Evolutionary conservation across 805 yeast genomes (phyloP).

Genomic region (Millerozyma acaciae): DNA sequence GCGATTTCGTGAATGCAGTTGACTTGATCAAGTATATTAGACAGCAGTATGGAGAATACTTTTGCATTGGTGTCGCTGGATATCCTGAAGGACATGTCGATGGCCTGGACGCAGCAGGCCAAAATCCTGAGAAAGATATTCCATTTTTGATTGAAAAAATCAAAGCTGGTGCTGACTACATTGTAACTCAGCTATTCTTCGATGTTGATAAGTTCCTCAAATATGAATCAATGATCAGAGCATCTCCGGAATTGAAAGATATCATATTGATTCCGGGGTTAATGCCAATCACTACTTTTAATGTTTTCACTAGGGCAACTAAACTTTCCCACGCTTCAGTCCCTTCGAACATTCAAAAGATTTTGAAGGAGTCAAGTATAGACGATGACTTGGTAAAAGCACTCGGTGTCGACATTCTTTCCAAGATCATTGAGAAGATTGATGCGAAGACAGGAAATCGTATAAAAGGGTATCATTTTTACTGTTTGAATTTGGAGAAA

Average conservation of each 20-base stretch:
- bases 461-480: slow-evolving; percentile 85
- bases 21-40: slow-evolving; percentile 84
- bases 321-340: slow-evolving; percentile 82
- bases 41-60: slow-evolving; percentile 66
- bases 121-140: slow-evolving; percentile 64
- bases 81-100: slow-evolving; percentile 98
- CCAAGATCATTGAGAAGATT: slow-evolving; percentile 59
- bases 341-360: slow-evolving; percentile 51
- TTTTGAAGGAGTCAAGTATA: slow-evolving; percentile 54
- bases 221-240: slow-evolving; percentile 55
- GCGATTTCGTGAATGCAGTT: slow-evolving; percentile 71
- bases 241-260: slow-evolving; percentile 35
- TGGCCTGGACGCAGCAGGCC: slow-evolving; percentile 64
- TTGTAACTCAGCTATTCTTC: slow-evolving; percentile 87
- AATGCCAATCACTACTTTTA: slow-evolving; percentile 86
- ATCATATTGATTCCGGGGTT: slow-evolving; percentile 78
- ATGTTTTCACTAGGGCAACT: slow-evolving; percentile 82
- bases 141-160: slow-evolving; percentile 81
- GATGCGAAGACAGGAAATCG: slow-evolving; percentile 50
- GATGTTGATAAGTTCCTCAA: slow-evolving; percentile 73
- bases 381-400: slow-evolving; percentile 76
- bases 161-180: slow-evolving; percentile 91
- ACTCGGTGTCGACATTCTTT: slow-evolving; percentile 73
- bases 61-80: slow-evolving; percentile 95
- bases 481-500: slow-evolving; percentile 87